A percentile compares a stretch with the other conserved stretches of the same genome.
These are phyloP conservation scores for Choanephora cucurbitarum DNA, from an alignment of 371 early-diverging fungal genomes.

Conservation along the genomic window DNA sequence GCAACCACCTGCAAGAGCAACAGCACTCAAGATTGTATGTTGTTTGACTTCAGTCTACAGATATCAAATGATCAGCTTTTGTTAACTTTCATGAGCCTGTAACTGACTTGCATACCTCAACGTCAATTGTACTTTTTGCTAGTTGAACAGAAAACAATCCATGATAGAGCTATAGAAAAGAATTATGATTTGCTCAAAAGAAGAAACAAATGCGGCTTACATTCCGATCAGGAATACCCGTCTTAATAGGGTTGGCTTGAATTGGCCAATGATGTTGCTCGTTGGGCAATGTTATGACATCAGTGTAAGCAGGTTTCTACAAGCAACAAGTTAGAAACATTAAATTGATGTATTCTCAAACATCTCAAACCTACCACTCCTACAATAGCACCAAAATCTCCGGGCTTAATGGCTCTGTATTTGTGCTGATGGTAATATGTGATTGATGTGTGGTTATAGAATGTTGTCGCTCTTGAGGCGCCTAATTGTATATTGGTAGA, in stretches of 20 bases:
- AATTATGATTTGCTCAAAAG: neutral
- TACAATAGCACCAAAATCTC: constrained; percentile 27
- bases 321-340: neutral
- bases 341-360: neutral
- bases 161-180: constrained; percentile 26
- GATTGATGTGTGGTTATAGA: constrained; percentile 26
- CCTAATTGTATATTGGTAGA: constrained; percentile 29
- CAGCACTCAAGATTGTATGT: constrained; percentile 37
- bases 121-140: constrained; percentile 31
- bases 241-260: constrained; percentile 9
- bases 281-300: constrained; percentile 31
- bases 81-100: no score
- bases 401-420: constrained; percentile 36
- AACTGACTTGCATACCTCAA: constrained; percentile 24
- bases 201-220: constrained; percentile 14
- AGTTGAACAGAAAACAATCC: constrained; percentile 40
- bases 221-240: constrained; percentile 5
- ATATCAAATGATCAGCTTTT: neutral
- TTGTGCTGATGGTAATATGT: constrained; percentile 29
- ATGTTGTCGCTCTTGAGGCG: constrained; percentile 24
- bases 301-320: constrained; percentile 31
- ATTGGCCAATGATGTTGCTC: constrained; percentile 36
- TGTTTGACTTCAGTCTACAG: constrained; percentile 41
- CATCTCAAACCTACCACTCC: constrained; percentile 31
- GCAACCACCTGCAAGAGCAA: constrained; percentile 47